A percentile compares a stretch with the other conserved stretches of the same genome.
phyloP scores from a whole-genome alignment of 179 eudicot genomes.

The Drosera spatulata region DNA sequence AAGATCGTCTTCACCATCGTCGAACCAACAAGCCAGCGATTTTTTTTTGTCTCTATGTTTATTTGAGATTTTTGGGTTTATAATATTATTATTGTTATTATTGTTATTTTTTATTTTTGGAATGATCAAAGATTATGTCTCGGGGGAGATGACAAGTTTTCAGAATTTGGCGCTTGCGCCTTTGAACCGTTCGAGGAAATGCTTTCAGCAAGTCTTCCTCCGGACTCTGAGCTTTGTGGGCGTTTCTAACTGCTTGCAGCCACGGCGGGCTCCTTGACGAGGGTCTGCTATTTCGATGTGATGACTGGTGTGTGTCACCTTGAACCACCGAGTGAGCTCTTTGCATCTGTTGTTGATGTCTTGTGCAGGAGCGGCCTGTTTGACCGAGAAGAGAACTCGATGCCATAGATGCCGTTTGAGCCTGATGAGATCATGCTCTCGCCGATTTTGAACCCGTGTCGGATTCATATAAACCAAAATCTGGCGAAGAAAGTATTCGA shows the following conservation, averaged over 20 bases:
- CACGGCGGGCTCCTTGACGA: slow-evolving; percentile 73
- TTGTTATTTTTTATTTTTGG: no score
- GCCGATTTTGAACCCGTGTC: slow-evolving; percentile 63
- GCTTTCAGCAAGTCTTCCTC: slow-evolving; percentile 43
- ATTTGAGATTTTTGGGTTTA: no score
- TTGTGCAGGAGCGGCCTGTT: slow-evolving; percentile 60
- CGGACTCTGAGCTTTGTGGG: slow-evolving; percentile 67
- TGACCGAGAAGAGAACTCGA: slow-evolving; percentile 45
- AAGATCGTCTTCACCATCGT: no score
- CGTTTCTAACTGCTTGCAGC: slow-evolving; percentile 70
- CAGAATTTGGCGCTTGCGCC: slow-evolving; percentile 33
- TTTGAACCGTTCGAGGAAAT: slow-evolving; percentile 40
- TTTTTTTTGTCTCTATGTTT: no score
- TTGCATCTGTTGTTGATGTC: slow-evolving; percentile 61
- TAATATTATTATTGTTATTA: no score
- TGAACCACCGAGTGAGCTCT: slow-evolving; percentile 64
- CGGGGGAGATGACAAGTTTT: no score
- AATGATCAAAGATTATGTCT: no score
- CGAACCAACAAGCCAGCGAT: no score
- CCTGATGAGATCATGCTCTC: slow-evolving; percentile 85
- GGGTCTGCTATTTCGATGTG: slow-evolving; percentile 41
- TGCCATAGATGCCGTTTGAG: slow-evolving; percentile 52
- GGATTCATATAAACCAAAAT: slow-evolving; percentile 63
- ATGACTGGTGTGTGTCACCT: slow-evolving; percentile 38
- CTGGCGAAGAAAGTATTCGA: slow-evolving; percentile 58